Percentiles rank a stretch among this genome's conserved stretches.
phyloP scores from a whole-genome alignment of 2,329 filamentous ascomycete species.

The Fusarium azukiicola region DNA sequence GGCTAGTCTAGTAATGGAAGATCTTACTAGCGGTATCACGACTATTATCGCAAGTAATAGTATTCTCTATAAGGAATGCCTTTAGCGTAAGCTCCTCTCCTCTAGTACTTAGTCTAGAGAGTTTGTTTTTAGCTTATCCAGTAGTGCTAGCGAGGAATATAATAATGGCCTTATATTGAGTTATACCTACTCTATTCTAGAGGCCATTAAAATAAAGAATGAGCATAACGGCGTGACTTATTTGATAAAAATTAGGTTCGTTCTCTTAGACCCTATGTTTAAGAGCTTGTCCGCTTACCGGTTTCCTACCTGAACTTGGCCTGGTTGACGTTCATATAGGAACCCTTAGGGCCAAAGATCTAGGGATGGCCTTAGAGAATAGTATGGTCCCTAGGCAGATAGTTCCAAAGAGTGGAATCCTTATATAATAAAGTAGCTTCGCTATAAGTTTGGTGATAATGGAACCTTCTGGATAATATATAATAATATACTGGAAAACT shows the following conservation, averaged over 20 bases:
- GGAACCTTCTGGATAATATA: conserved; percentile 76
- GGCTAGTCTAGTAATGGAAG: conserved; percentile 75
- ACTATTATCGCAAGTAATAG: conserved; percentile 77
- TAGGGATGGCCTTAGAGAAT: conserved; percentile 72
- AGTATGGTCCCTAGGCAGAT: conserved; percentile 87
- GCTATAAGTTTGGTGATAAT: conserved; percentile 85
- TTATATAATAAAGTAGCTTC: conserved; percentile 84
- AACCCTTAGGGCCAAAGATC: conserved; percentile 85
- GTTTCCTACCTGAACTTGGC: not conserved
- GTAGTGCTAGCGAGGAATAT: conserved; percentile 50
- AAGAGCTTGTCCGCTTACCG: not conserved
- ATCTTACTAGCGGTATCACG: conserved; percentile 77
- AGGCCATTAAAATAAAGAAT: conserved; percentile 67
- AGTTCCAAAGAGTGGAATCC: conserved; percentile 88
- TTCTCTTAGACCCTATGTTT: not conserved
- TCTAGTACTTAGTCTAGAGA: conserved; percentile 80
- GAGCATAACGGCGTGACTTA: conserved; percentile 64
- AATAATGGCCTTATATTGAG: conserved; percentile 67
- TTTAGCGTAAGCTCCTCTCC: conserved; percentile 78
- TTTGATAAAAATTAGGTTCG: conserved; percentile 69
- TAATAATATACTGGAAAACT: conserved; percentile 68
- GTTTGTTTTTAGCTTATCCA: conserved; percentile 78
- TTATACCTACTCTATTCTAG: conserved; percentile 75
- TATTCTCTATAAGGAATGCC: conserved; percentile 83
- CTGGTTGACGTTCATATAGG: conserved; percentile 61